These are phyloP conservation scores for Candida tropicalis DNA, from an alignment of 1,139 yeast species.

Conservation along the genomic window DNA sequence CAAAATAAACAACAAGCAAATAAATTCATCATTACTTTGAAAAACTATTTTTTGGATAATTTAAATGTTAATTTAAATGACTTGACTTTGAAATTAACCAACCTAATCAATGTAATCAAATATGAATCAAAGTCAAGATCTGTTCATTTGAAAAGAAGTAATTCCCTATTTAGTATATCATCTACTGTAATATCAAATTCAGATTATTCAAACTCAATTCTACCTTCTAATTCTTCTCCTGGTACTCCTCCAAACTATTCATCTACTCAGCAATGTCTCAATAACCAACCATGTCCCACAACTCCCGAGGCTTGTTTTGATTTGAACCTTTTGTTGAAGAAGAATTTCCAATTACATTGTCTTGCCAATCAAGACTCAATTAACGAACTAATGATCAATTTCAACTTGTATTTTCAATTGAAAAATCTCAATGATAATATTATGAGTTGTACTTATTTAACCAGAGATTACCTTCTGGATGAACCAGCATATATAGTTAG, in stretches of 20 bases:
- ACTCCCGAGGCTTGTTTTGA: constrained; percentile 30
- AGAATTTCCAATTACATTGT: constrained; percentile 40
- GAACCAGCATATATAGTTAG: constrained; percentile 41
- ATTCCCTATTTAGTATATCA: constrained; percentile 17
- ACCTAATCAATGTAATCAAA: constrained; percentile 25
- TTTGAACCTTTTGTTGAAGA: constrained; percentile 33
- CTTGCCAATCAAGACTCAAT: constrained; percentile 40
- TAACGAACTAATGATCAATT: constrained; percentile 38
- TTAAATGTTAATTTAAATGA: constrained; percentile 57
- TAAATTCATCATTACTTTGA: constrained; percentile 41
- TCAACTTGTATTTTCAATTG: constrained; percentile 39
- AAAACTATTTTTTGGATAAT: constrained; percentile 39
- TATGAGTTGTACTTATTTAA: constrained; percentile 25
- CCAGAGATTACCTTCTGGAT: constrained; percentile 21
- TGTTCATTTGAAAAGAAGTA: constrained; percentile 11
- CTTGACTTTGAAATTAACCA: constrained; percentile 63
- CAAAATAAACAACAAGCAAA: constrained; percentile 35
- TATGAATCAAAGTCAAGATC: constrained; percentile 17
- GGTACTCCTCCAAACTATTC: neutral
- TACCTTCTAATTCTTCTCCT: constrained; percentile 4
- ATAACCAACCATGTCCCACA: constrained; percentile 11
- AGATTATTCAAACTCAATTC: constrained; percentile 17
- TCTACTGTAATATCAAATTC: constrained; percentile 15
- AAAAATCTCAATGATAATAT: constrained; percentile 20
- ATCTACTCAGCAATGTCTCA: constrained; percentile 9